Base-by-base conservation (phyloP, 1,139 yeast species). In the Geotrichum candidum region DNA sequence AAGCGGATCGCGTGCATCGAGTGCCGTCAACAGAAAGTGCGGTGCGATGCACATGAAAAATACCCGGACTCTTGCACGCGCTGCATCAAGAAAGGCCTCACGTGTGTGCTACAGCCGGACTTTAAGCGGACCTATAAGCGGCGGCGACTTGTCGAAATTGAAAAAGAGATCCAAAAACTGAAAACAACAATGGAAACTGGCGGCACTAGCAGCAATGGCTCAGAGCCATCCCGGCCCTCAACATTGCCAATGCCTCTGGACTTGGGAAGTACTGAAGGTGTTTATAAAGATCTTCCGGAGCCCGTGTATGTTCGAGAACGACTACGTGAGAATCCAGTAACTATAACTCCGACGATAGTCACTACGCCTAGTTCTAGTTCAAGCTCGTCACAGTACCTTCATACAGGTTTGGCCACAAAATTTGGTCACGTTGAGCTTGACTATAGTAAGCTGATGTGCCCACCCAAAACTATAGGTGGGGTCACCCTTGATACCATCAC, bases 1-100 rank as follows among this genome's bases (percentile, higher is more conserved):
- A 86, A 86, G 70, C 81, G 86, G 64, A 85, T 91, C 73, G 98
- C 98, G 0, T 94, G 99, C 77, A 90, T 90, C 1, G 97, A 92
- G 71, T 94, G 99, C 72, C 83, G 99, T 23, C 99, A 94, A 73
- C 99, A 94, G 72, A 94, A 94, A 75, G 79, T 94, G 27, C 84
- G 87, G 67, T 94, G 98, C 75, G 96, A 90, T 73, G 96, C 97
- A 10, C 84, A 82, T 65, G 91, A 87, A 64, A 80, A 78, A 60
- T 83, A 84, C 53, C 96, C 97, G 0, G 78, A 79, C 13, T 88
- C 97, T 0, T 94, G 99, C 70, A 78, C 92, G 0, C 77, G 97
- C 65, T 94, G 98, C 72, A 70, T 76, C 15, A 88, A 88, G 72
- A 84, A 89, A 69, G 82, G 84, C 7, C 78, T 88, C 7, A 78